Evolutionary conservation across 2,329 filamentous ascomycete species (phyloP), one percentile per base, ranked within the genome.

Genomic region (Xylariaceae sp.): DNA sequence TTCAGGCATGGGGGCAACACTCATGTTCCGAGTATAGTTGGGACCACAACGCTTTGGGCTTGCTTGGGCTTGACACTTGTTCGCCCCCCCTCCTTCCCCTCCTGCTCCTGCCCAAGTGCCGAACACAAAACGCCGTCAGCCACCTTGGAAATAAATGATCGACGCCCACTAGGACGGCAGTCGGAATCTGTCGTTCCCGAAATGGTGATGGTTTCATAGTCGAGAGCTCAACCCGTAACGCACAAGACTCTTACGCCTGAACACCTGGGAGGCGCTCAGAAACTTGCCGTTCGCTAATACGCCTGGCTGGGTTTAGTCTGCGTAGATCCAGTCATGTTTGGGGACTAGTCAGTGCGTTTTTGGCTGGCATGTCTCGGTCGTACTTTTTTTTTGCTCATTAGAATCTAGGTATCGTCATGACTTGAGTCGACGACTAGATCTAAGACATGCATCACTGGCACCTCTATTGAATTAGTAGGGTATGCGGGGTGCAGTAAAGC

Each of bases 331-430:
- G n/a, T 47, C 2, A 10, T 11, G 13, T 15, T 48, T 50, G 10
- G 10, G 30, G 50, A 15, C 30, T 51, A 59, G 44, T 57, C 44
- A 53, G 52, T 50, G 35, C 52, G 62, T 35, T 48, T 37, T 45
- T 48, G 53, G 52, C 62, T 63, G 37, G 35, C 6, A 57, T 67
- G 65, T 68, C 66, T 69, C 65, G 63, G 65, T 58, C 61, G 61
- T 64, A 65, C 63, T 64, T 49, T 41, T 13, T 10, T 10, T 41
- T 41, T 41, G 37, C 8, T 41, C 8, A 41, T 10, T 41, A 53
- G 44, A 55, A 55, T 17, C 37, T 51, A 56, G 51, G 50, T 30
- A 48, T 58, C 48, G 52, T 56, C 23, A 53, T 56, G 37, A 41
- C 5, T 41, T 9, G 11, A 8, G 37, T 7, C 37, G 37, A 41